A percentile compares a stretch with the other conserved stretches of the same genome.
These are phyloP conservation scores for Fusarium virguliforme DNA, from an alignment of 2,329 filamentous ascomycete species.

Conservation along the genomic window DNA sequence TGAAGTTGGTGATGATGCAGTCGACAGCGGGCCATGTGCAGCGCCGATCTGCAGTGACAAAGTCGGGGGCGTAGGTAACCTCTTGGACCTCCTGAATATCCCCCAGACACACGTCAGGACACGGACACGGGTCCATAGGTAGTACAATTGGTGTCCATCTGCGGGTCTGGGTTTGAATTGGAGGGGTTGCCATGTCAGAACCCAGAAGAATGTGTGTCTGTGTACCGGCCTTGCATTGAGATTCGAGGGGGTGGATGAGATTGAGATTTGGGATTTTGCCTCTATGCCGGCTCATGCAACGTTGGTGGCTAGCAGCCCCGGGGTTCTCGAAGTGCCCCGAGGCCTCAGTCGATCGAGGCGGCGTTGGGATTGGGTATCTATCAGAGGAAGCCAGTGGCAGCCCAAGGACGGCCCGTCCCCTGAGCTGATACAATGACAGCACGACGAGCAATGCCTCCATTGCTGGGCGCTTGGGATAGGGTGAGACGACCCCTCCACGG, in stretches of 20 bases:
- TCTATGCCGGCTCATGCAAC: conserved; percentile 25
- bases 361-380: conserved; percentile 33
- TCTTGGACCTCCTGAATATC: conserved; percentile 14
- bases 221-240: conserved; percentile 23
- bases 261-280: conserved; percentile 30
- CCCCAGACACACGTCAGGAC: conserved; percentile 6
- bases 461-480: conserved; percentile 16
- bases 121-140: no score
- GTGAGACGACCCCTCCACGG: background rate
- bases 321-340: conserved; percentile 4
- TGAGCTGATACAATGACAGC: conserved; percentile 26
- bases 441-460: conserved; percentile 21
- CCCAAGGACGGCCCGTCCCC: conserved; percentile 34
- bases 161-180: conserved; percentile 10
- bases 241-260: conserved; percentile 29
- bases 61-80: background rate
- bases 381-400: conserved; percentile 27
- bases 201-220: conserved; percentile 5
- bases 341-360: conserved; percentile 13
- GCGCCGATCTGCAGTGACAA: conserved; percentile 15
- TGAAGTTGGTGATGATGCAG: conserved; percentile 18
- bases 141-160: conserved; percentile 12
- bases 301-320: conserved; percentile 5
- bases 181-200: conserved; percentile 20
- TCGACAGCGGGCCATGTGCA: conserved; percentile 10